These are phyloP conservation scores for Erythrobasidium yunnanense DNA, from an alignment of 768 basidiomycete genomes.

Conservation along the genomic window DNA sequence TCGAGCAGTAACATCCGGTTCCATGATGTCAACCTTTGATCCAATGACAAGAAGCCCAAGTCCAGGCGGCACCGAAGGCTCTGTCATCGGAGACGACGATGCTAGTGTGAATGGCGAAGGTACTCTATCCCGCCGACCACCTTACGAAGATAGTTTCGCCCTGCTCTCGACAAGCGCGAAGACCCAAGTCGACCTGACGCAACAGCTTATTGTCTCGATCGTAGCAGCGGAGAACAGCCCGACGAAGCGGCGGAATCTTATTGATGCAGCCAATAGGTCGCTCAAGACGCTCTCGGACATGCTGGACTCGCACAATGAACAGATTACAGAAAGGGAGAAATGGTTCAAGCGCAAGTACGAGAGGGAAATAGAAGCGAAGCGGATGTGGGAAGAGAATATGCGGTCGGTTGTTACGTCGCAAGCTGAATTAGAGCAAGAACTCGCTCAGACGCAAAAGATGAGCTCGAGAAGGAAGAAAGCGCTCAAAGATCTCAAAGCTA, in stretches of 20 bases:
- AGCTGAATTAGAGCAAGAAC: slow-evolving; percentile 67
- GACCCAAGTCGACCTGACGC: slow-evolving; percentile 66
- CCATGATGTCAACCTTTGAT: neutral
- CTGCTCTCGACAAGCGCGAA: slow-evolving; percentile 41
- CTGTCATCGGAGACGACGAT: slow-evolving; percentile 10
- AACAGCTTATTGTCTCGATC: slow-evolving; percentile 53
- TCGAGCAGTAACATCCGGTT: neutral
- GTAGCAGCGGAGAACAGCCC: slow-evolving; percentile 38
- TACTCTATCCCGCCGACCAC: neutral
- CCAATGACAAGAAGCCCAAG: neutral
- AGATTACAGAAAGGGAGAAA: slow-evolving; percentile 65
- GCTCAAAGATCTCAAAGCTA: slow-evolving; percentile 32
- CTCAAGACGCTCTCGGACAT: slow-evolving; percentile 48
- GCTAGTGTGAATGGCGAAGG: neutral
- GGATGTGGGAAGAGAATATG: slow-evolving; percentile 83
- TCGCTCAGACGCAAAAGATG: slow-evolving; percentile 46
- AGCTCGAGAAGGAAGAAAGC: slow-evolving; percentile 36
- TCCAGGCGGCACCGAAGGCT: slow-evolving; percentile 15
- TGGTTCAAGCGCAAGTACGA: slow-evolving; percentile 52
- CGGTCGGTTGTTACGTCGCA: slow-evolving; percentile 75
- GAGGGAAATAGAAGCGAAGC: slow-evolving; percentile 55
- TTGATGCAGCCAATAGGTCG: slow-evolving; percentile 47
- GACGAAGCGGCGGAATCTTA: slow-evolving; percentile 48
- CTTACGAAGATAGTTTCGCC: slow-evolving; percentile 27
- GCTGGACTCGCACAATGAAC: slow-evolving; percentile 57